A percentile compares a stretch with the other conserved stretches of the same genome.
Evolutionary conservation across 306 rosid genomes (phyloP).

Genomic region (Rosa rugosa): DNA sequence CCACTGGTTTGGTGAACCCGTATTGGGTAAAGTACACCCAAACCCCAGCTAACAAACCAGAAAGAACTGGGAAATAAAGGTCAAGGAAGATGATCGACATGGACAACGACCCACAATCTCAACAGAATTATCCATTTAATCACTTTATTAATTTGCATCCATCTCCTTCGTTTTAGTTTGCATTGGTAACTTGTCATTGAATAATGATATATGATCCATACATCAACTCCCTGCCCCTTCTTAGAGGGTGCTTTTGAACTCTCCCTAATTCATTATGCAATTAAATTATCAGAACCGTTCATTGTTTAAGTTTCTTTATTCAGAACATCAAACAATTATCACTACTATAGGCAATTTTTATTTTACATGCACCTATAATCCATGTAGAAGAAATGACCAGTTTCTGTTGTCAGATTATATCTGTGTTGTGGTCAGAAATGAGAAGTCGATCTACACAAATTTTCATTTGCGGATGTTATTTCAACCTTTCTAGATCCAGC

Average conservation of each 20-base stretch:
- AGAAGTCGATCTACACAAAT: not conserved
- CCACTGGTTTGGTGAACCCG: conserved; percentile 54
- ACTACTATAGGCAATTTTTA: not conserved
- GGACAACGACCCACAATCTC: not conserved
- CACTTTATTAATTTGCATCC: not conserved
- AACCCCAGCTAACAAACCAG: conserved; percentile 35
- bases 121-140: conserved; percentile 10
- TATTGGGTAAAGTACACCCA: conserved; percentile 48
- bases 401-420: not conserved
- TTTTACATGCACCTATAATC: not conserved
- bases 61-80: conserved; percentile 3
- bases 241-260: not conserved
- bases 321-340: not conserved
- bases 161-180: not conserved
- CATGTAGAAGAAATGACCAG: not conserved
- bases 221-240: not conserved
- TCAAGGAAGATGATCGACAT: not conserved
- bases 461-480: not conserved
- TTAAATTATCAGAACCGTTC: too few species aligned
- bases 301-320: too few species aligned
- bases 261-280: too few species aligned
- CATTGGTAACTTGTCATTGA: conserved; percentile 5
- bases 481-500: too few species aligned
- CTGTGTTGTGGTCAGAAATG: not conserved
- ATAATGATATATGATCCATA: not conserved